phyloP scores from a whole-genome alignment of 495 filamentous ascomycete genomes.

The Bathelium albidoporum region DNA sequence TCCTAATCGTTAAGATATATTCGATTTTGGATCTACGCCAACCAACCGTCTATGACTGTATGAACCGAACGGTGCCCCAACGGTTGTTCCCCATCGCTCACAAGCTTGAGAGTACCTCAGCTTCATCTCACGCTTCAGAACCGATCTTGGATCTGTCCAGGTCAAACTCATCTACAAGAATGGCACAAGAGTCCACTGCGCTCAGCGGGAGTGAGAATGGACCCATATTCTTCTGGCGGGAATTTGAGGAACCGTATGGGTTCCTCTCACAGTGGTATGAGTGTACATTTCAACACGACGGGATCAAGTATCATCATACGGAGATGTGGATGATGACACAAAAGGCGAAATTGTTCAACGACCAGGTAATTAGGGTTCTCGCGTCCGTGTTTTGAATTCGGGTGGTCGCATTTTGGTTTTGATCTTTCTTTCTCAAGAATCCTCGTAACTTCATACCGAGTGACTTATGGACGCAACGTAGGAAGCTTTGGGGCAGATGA shows the following conservation, averaged over 20 bases:
- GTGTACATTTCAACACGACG: conserved; percentile 22
- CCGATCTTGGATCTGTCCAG: background rate
- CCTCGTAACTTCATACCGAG: no score
- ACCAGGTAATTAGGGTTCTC: conserved; percentile 26
- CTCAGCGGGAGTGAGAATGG: conserved; percentile 2
- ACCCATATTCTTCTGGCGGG: conserved; percentile 26
- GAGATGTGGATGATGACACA: conserved; percentile 38
- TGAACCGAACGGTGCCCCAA: background rate
- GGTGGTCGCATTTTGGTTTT: no score
- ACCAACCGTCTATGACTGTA: no score
- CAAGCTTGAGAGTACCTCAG: background rate
- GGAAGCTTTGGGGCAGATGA: conserved; percentile 26
- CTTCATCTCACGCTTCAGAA: background rate
- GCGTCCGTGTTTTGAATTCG: no score
- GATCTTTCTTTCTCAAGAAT: no score
- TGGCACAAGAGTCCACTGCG: conserved; percentile 8
- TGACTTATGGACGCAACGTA: no score
- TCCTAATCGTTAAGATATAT: no score
- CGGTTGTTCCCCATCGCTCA: background rate
- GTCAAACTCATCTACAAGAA: conserved; percentile 1
- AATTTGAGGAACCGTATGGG: conserved; percentile 24
- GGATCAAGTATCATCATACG: conserved; percentile 24
- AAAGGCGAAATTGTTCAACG: conserved; percentile 31
- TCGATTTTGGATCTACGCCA: no score
- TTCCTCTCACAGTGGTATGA: conserved; percentile 32